Evolutionary conservation across 768 basidiomycete genomes (phyloP).

Genomic region (Calocybe indica): DNA sequence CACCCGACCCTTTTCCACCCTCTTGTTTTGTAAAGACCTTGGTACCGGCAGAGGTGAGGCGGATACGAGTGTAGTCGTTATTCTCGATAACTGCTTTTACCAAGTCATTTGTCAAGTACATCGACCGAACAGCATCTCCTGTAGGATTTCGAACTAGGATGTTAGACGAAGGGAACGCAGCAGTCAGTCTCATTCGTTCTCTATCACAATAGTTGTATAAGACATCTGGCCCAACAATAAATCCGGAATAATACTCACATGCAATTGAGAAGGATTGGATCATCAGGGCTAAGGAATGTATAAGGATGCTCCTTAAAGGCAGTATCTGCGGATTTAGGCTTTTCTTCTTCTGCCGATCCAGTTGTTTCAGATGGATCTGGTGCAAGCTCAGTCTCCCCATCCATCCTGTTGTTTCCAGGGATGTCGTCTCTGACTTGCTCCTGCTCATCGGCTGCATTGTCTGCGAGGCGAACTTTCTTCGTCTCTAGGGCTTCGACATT

Average conservation of each 20-base stretch:
- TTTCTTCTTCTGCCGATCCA: conserved; percentile 10
- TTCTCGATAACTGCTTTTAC: conserved; percentile 74
- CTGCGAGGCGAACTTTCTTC: conserved; percentile 44
- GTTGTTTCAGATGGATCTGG: not conserved
- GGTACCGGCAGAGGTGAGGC: conserved; percentile 89
- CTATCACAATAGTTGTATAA: conserved; percentile 30
- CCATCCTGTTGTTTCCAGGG: not conserved
- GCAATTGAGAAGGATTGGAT: conserved; percentile 67
- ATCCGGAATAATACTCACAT: conserved; percentile 43
- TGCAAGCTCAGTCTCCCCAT: not conserved
- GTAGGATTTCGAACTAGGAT: conserved; percentile 84
- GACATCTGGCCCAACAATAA: not conserved
- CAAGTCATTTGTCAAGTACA: conserved; percentile 84
- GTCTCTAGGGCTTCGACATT: conserved; percentile 34
- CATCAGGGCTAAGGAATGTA: conserved; percentile 67
- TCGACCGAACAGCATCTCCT: conserved; percentile 64
- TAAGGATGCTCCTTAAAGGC: conserved; percentile 89
- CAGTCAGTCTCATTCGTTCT: conserved; percentile 60
- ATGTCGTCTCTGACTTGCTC: not conserved
- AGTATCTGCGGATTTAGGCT: conserved; percentile 16
- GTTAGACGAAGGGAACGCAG: conserved; percentile 68
- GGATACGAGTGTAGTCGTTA: conserved; percentile 81
- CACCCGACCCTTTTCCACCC: conserved; percentile 48
- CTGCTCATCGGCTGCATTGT: conserved; percentile 12
- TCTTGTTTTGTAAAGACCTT: conserved; percentile 93